Evolutionary conservation across 2,329 filamentous ascomycete species (phyloP), one percentile per base, ranked within the genome.

Genomic region (Cordyceps farinosa): DNA sequence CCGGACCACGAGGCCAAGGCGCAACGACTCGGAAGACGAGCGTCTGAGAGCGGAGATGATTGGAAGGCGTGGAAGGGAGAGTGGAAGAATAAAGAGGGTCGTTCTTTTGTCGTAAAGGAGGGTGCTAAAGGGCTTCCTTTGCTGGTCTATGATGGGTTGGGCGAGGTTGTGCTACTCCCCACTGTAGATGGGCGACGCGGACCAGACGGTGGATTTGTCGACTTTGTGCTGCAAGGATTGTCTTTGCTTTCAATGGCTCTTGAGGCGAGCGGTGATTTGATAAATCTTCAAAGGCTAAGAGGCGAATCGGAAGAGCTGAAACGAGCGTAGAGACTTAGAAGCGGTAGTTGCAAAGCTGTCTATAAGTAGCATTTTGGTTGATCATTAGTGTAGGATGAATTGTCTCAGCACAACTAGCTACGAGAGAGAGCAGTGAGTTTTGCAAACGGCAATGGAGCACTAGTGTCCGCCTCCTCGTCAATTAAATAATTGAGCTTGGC

Each of bases 61-160:
- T 62, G 60, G 60, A 62, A 62, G 34, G 52, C 27, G 29, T 56
- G 60, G 60, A 56, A 56, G 34, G 60, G 60, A 4, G 36, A 48
- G n/a, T 62, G 60, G 52, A 38, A 58, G 13, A 30, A 27, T 17
- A n/a, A 2, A 2, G 2, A 36, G 34, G n/a, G 22, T 11, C 27
- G 30, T 30, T 45, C 42, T 0, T n/a, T 45, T 47, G 6, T 34
- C 17, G 5, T 52, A 17, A 11, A 22, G 8, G 50, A 52, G 32
- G 50, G n/a, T 5, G 1, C 13, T 5, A 11, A 22, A 10, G 50
- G 32, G 3, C 17, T 52, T 8, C 32, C 50, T 3, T 10, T 34
- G 17, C 6, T 52, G 2, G 17, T 52, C 15, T 52, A 36, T 22
- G 17, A 52, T 52, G 32, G 30, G 1, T 11, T 52, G 15, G 50